Evolutionary conservation across 345 rosid genomes (phyloP), one percentile per base, ranked within the genome.

Genomic region (Pseudoturritis turrita): DNA sequence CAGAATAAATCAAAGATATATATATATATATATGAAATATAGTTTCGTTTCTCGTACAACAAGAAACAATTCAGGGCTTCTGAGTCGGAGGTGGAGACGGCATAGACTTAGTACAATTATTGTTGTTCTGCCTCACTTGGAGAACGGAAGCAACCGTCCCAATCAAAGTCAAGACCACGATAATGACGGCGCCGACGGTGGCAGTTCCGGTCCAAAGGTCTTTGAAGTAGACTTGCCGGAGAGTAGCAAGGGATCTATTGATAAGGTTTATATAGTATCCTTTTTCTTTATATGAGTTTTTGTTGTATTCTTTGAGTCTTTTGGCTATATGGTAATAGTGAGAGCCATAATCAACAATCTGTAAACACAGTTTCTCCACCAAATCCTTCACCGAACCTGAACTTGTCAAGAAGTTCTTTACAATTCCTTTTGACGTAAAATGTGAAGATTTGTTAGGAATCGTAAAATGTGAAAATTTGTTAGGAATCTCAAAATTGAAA

Each of bases 161-260:
- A 22, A 39, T 17, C 6, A 73, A 21, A 28, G 77, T 70, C 46
- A 78, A 60, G 9, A 37, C 14, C 13, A 71, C 50, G 17, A 78
- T 44, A 55, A 64, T 17, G 21, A 25, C 31, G 14, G 78, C 77
- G 0, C 71, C 77, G 2, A 44, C 15, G 0, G 66, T 46, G 28
- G 70, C 57, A 8, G 71, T 57, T 33, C 73, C 70, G 28, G 72
- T 78, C 84, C 84, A 81, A 43, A 60, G 70, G 10, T 72, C 62
- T n/a, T 59, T 71, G 17, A 78, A 81, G 60, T 75, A 78, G 9
- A 74, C 81, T 29, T 66, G n/a, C 10, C 28, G 47, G 8, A 81
- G 46, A 2, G 57, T 72, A 15, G 78, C 73, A 3, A 54, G 19
- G 14, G 66, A 9, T 13, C 56, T 56, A 2, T 82, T 43, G 35